phyloP scores from a whole-genome alignment of 306 rosid genomes.

The Medicago arabica region DNA sequence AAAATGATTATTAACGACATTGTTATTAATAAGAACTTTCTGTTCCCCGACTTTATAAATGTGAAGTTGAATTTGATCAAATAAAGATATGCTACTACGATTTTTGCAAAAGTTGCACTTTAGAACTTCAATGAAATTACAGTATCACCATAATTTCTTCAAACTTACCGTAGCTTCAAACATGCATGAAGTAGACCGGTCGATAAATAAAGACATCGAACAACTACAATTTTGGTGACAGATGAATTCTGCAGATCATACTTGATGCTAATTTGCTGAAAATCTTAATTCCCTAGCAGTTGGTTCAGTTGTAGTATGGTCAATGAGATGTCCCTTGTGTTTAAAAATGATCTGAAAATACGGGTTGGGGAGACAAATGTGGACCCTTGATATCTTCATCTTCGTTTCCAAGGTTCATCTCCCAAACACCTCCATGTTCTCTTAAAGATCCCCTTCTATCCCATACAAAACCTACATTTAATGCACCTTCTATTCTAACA shows the following conservation, averaged over 20 bases:
- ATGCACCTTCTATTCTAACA: slow-evolving; percentile 44
- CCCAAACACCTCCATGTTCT: slow-evolving; percentile 95
- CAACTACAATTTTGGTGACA: slow-evolving; percentile 8
- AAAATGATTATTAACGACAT: too few relatives aligned
- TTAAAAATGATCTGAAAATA: slow-evolving; percentile 29
- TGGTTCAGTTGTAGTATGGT: slow-evolving; percentile 6
- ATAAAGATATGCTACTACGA: too few relatives aligned
- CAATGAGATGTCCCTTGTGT: slow-evolving; percentile 15
- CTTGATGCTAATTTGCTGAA: slow-evolving; percentile 17
- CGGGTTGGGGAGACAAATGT: slow-evolving; percentile 59
- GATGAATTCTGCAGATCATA: neutral
- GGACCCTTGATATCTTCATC: slow-evolving; percentile 66
- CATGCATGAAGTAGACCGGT: too few relatives aligned
- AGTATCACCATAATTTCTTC: too few relatives aligned
- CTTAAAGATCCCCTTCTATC: slow-evolving; percentile 61
- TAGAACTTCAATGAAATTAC: too few relatives aligned
- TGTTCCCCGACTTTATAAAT: too few relatives aligned
- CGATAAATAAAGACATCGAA: too few relatives aligned
- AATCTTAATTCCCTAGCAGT: neutral
- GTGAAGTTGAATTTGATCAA: too few relatives aligned
- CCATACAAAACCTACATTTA: slow-evolving; percentile 66
- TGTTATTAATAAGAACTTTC: too few relatives aligned
- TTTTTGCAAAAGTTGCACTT: too few relatives aligned
- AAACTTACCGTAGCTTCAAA: too few relatives aligned
- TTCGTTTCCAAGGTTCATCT: slow-evolving; percentile 59